These are phyloP conservation scores for Neonectria magnoliae DNA, from an alignment of 2,329 filamentous ascomycete species.

Conservation along the genomic window DNA sequence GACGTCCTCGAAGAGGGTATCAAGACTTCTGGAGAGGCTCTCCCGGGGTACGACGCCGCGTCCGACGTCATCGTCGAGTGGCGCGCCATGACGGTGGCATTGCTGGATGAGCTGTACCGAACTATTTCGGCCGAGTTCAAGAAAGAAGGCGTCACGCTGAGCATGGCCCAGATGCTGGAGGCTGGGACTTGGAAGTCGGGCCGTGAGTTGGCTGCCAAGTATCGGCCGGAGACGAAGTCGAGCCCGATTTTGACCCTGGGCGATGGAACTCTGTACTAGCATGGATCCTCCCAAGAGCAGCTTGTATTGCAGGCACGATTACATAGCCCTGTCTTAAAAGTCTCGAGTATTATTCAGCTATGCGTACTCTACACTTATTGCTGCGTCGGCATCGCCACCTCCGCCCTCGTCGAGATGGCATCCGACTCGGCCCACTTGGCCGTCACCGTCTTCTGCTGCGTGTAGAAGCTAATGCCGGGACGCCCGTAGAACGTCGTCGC, in stretches of 20 bases:
- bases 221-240: constrained; percentile 80
- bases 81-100: constrained; percentile 66
- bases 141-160: constrained; percentile 46
- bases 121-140: constrained; percentile 51
- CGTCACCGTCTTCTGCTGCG: constrained; percentile 78
- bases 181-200: constrained; percentile 72
- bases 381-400: constrained; percentile 22
- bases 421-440: constrained; percentile 23
- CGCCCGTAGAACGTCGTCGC: constrained; percentile 79
- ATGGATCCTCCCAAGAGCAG: neutral
- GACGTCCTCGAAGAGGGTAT: constrained; percentile 55
- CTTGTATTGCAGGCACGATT: neutral
- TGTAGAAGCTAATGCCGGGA: constrained; percentile 75
- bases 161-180: constrained; percentile 62
- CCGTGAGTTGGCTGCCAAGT: constrained; percentile 82
- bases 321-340: neutral
- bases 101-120: constrained; percentile 61
- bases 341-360: neutral
- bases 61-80: constrained; percentile 70
- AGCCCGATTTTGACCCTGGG: constrained; percentile 85
- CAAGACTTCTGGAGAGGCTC: constrained; percentile 52
- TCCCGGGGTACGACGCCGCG: constrained; percentile 62
- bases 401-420: constrained; percentile 19
- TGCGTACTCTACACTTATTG: neutral
- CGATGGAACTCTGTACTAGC: constrained; percentile 82